Percentiles rank a stretch among this genome's conserved stretches.
Conservation (phyloP, 257 asterid genomes). For the Euphrasia confusa region DNA sequence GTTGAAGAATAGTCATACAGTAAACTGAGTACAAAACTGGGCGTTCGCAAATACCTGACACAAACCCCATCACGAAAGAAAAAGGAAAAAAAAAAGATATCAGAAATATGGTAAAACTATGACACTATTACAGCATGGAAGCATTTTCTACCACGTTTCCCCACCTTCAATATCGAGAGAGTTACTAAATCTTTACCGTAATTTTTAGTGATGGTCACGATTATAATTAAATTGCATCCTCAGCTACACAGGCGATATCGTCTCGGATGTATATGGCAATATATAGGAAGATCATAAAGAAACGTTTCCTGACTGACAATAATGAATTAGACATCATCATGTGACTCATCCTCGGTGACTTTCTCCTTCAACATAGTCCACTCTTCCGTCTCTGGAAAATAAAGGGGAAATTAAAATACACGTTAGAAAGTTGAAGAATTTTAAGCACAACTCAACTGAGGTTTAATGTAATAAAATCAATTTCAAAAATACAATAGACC, state of each 20-base stretch:
- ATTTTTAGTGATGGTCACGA: slow-evolving; percentile 12
- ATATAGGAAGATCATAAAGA: slow-evolving; percentile 16
- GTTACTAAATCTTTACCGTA: slow-evolving; percentile 11
- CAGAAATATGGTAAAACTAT: slow-evolving; percentile 9
- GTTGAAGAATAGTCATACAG: slow-evolving; percentile 21
- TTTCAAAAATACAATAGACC: background rate
- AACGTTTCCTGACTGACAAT: slow-evolving; percentile 4
- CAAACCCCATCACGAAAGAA: slow-evolving; percentile 19
- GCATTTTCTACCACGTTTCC: slow-evolving; percentile 16
- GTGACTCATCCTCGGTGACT: slow-evolving; percentile 42
- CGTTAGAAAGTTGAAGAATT: slow-evolving; percentile 14
- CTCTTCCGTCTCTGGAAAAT: slow-evolving; percentile 58
- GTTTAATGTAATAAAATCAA: background rate
- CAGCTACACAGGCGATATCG: slow-evolving; percentile 24
- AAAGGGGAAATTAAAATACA: background rate
- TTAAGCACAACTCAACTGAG: background rate
- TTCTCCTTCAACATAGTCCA: slow-evolving; percentile 57
- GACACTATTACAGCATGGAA: slow-evolving; percentile 24
- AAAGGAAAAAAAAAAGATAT: background rate
- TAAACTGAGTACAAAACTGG: slow-evolving; percentile 24
- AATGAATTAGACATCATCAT: slow-evolving; percentile 40
- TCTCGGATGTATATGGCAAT: slow-evolving; percentile 18
- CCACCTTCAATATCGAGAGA: slow-evolving; percentile 4
- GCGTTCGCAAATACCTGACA: slow-evolving; percentile 23
- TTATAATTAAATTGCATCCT: slow-evolving; percentile 12